Evolutionary conservation across 257 asterid genomes (phyloP), one percentile per base, ranked within the genome.

Genomic region (Orobanche coerulescens): DNA sequence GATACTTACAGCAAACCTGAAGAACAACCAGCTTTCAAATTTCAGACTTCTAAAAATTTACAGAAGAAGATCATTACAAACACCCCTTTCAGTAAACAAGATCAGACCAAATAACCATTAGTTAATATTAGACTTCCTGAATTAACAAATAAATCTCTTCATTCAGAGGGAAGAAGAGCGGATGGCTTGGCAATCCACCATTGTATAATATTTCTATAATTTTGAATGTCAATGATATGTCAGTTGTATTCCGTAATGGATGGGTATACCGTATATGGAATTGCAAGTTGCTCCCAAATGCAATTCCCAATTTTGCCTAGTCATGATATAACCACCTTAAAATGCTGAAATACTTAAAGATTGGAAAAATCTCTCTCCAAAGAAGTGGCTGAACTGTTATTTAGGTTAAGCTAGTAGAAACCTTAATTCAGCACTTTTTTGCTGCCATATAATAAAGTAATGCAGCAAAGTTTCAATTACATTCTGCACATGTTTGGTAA

Each of bases 41-140:
- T 20, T 19, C 58, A 39, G 19, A 37, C 26, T 58, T 28, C 59
- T n/a, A 14, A 40, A 7, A 52, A 24, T 50, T 42, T 47, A 58
- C 23, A 46, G 7, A 34, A 46, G 8, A 49, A 62, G 61, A 39
- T 70, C 55, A 63, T 33, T 9, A 62, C 54, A 39, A 49, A 49
- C n/a, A 15, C 51, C 57, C n/a, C 13, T 12, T n/a, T 9, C 37
- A 28, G 43, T 52, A 62, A 64, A 14, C 49, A 64, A 13, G 16
- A 25, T 43, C 30, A 61, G 16, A 13, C 28, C 6, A 49, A 33
- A 42, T 14, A 14, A 14, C 52, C 6, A 9, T 18, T 34, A 36
- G 40, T 24, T 24, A 36, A 9, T 12, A 42, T 36, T 7, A 39
- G 16, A 46, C 31, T 48, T n/a, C 30, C 31, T 23, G 1, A 33